Evolutionary conservation across 164 flowering plant species (phyloP), one percentile per base, ranked within the genome.

Genomic region (Berberis thunbergii): DNA sequence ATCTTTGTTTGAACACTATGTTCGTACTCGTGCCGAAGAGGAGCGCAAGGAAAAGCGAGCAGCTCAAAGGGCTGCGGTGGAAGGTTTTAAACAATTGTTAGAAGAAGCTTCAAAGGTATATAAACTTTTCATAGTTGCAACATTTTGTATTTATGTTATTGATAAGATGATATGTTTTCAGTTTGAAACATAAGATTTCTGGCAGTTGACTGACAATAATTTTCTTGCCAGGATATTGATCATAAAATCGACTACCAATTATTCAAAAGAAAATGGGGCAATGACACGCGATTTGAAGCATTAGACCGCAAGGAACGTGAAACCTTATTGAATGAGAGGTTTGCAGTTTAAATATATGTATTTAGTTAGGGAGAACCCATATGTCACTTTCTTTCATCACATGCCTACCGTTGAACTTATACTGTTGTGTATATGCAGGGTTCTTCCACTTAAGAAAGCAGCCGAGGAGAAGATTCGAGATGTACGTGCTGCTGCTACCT

Each of bases 41-140:
- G 96, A 89, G 65, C 89, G 98, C 42, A 95, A 88, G 73, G 99
- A 95, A 83, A 95, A 95, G 67, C 79, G 99, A 54, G 99, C 98
- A 13, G 98, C 99, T 69, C 98, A 91, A 67, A 95, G 80, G 75
- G 97, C 98, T 79, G 96, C 98, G 63, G 66, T 86, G 38, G 98
- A 91, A 72, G 90, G 88, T 61, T 95, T 91, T 79, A 95, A 83
- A 80, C 88, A 88, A 81, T 81, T 95, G 69, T 66, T 95, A 41
- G 95, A 86, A 49, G 98, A 86, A 74, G 98, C 93, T 61, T 81
- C 86, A 59, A 84, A 91, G 96, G 99, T 94, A 73, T 45, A 59
- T n/a, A 45, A 41, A 64, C 57, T 63, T 41, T 61, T 46, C 67
- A 63, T 50, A 61, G 45, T 61, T 53, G 41, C n/a, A n/a, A 12